These are phyloP conservation scores for Corynespora cassiicola DNA, from an alignment of 2,329 filamentous ascomycete genomes.

Conservation along the genomic window DNA sequence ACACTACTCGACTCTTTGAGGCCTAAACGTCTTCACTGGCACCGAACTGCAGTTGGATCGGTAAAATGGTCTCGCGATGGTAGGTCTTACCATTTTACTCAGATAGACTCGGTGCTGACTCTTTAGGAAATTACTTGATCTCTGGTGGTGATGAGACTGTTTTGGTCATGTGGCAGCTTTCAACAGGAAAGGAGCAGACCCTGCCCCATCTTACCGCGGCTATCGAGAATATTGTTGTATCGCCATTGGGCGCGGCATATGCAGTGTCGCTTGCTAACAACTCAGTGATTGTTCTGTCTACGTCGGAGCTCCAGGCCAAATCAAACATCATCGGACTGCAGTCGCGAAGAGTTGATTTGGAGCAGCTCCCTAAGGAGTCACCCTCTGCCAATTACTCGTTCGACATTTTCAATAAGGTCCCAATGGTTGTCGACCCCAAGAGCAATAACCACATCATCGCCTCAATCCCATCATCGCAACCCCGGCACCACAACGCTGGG, in stretches of 20 bases:
- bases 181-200: constrained; percentile 81
- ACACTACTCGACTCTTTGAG: constrained; percentile 50
- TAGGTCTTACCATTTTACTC: constrained; percentile 49
- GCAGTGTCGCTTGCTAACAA: constrained; percentile 89
- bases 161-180: constrained; percentile 90
- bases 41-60: constrained; percentile 80
- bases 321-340: constrained; percentile 87
- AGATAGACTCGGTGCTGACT: constrained; percentile 6
- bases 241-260: constrained; percentile 79
- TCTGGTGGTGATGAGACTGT: constrained; percentile 92
- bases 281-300: constrained; percentile 87
- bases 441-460: constrained; percentile 51
- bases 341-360: constrained; percentile 41
- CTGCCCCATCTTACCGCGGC: constrained; percentile 89
- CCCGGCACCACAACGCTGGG: constrained; percentile 34
- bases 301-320: constrained; percentile 84
- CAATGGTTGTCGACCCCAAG: constrained; percentile 50
- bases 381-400: constrained; percentile 22
- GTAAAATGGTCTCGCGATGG: constrained; percentile 94
- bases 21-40: constrained; percentile 84
- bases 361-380: constrained; percentile 31
- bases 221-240: constrained; percentile 85
- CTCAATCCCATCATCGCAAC: constrained; percentile 60
- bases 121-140: constrained; percentile 84
- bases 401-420: constrained; percentile 32